Evolutionary conservation across 176 grass and related monocot genomes (phyloP), one percentile per base, ranked within the genome.

Genomic region (Dactylis glomerata): DNA sequence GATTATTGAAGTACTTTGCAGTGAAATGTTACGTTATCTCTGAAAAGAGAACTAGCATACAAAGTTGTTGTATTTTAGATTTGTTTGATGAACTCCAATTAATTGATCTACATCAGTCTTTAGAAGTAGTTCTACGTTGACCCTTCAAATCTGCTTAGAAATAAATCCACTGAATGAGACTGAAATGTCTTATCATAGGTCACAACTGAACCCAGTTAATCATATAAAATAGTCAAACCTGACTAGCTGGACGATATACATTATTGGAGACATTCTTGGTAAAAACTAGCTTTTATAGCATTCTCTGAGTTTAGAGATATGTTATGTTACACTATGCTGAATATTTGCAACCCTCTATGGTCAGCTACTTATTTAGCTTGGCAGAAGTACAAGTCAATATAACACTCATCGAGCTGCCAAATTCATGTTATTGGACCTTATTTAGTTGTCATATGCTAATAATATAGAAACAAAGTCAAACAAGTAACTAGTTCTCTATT

Each of bases 251-350:
- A 14, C 4, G 5, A 52, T n/a, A 50, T 22, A 74, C n/a, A n/a
- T n/a, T n/a, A n/a, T n/a, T n/a, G n/a, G 28, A 28, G 5, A 33
- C 47, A 31, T 34, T n/a, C 19, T 75, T 13, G 46, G 9, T n/a
- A n/a, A 52, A 33, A 75, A 54, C 14, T 54, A 17, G 16, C 1
- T 52, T 72, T 1, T 45, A 6, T 17, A 13, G 19, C 26, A 51
- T 75, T 75, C 45, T 75, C 45, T 22, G 45, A 75, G 19, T 32
- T 75, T n/a, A n/a, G n/a, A n/a, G n/a, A n/a, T n/a, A n/a, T n/a
- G n/a, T n/a, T n/a, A n/a, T n/a, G n/a, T n/a, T n/a, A n/a, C n/a
- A n/a, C n/a, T n/a, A n/a, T n/a, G n/a, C n/a, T n/a, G n/a, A n/a
- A n/a, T n/a, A n/a, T n/a, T n/a, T n/a, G 27, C 47, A 36, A 11